Base-by-base conservation (phyloP, 345 rosid genomes). In the Rhizophora mangle region DNA sequence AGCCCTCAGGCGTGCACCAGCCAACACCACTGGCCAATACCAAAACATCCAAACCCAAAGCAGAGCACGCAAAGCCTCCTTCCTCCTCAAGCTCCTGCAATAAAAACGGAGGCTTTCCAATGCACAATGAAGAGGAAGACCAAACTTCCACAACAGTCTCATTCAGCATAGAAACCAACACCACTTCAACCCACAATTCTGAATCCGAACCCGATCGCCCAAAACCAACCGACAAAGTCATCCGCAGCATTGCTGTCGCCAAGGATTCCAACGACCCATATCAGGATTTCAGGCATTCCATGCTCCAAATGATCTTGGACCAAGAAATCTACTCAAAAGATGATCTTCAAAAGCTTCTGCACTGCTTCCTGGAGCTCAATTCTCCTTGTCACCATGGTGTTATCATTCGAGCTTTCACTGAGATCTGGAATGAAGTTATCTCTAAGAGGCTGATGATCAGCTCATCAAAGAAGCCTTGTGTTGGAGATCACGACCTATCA, bases 291-390 rank as follows among this genome's bases (percentile, higher is more conserved):
- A 81, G 68, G 49, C 72, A 67, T 29, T 88, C 90, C 59, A 88
- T 86, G 87, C 62, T 78, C 65, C 85, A 80, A 53, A 86, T 88
- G 93, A 81, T 85, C 47, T 63, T 60, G 75, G 89, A 85, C 65
- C 78, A 80, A 57, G 82, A 80, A 72, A 82, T 88, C 54, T 73
- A 62, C 71, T 67, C 85, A 0, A 61, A 75, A 26, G 67, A 74
- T 27, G 85, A 85, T 30, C 84, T 85, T 13, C 74, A 72, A 58
- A 80, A 81, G 74, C 93, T 88, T 58, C 86, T 85, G 30, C 80
- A 76, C 13, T 82, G 89, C 63, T 81, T 84, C 79, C 60, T 88
- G 72, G 72, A 75, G 62, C 80, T 82, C 39, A 88, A 85, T 68
- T 80, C 88, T 43, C 79, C 80, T 0, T 57, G 68, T 67, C 78